A percentile compares a stretch with the other conserved stretches of the same genome.
Evolutionary conservation across 169 alveolate species (phyloP).

Genomic region (Theileria sp.): DNA sequence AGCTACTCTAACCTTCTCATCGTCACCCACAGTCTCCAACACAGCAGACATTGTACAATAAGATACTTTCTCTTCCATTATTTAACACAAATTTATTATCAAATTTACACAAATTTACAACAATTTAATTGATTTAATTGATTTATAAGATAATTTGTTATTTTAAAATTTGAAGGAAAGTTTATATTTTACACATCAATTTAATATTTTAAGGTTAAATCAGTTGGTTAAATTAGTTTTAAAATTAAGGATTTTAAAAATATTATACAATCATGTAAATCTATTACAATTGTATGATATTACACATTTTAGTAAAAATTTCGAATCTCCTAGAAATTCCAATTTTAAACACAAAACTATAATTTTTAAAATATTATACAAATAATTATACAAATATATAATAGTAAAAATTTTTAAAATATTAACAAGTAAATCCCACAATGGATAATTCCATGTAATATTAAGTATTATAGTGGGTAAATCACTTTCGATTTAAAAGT

Average conservation of each 20-base stretch:
- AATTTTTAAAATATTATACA: neutral
- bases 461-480: neutral
- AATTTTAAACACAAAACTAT: too few species aligned
- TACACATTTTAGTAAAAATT: neutral
- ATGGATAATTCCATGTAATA: neutral
- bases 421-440: neutral
- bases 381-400: too few species aligned
- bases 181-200: neutral
- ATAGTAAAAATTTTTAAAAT: neutral
- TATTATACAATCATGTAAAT: neutral
- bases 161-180: neutral
- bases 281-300: neutral
- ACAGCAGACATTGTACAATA: conserved; percentile 42
- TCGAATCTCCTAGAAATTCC: neutral
- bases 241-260: neutral
- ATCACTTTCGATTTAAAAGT: conserved; percentile 9
- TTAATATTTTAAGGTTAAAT: neutral
- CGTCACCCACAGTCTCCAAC: conserved; percentile 52
- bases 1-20: conserved; percentile 49
- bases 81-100: neutral
- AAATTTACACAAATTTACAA: too few species aligned
- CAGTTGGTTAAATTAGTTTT: neutral
- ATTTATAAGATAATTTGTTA: too few species aligned
- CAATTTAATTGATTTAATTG: too few species aligned
- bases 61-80: neutral